phyloP scores from a whole-genome alignment of 805 yeast genomes.

The Diddensiella transvaalensis region DNA sequence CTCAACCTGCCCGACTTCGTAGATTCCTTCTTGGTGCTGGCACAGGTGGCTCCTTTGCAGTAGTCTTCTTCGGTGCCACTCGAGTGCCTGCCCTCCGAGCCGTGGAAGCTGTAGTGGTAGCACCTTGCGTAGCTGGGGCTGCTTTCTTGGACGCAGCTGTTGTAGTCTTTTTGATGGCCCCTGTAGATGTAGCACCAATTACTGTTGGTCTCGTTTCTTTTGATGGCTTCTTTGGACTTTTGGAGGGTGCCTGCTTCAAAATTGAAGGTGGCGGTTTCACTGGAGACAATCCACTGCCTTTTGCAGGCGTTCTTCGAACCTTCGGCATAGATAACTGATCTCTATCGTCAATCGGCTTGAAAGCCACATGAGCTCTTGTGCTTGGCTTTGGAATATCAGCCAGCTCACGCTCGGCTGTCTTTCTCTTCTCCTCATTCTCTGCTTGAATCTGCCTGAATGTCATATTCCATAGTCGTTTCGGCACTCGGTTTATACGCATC shows the following conservation, averaged over 20 bases:
- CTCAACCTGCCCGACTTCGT: not conserved
- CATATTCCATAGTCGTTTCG: conserved; percentile 45
- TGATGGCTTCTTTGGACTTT: not conserved
- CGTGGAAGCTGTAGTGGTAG: not conserved
- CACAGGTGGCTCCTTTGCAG: not conserved
- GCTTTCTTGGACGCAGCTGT: not conserved
- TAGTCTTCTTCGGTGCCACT: not conserved
- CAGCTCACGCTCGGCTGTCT: not conserved
- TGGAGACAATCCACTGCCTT: not conserved
- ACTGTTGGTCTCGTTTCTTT: not conserved
- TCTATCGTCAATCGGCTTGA: not conserved
- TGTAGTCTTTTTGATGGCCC: not conserved
- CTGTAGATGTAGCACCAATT: not conserved
- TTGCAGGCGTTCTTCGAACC: conserved; percentile 4
- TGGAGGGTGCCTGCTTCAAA: not conserved
- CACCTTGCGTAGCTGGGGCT: not conserved
- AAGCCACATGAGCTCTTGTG: not conserved
- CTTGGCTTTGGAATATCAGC: not conserved
- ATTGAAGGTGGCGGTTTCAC: not conserved
- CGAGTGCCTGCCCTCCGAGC: not conserved
- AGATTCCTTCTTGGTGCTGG: not conserved
- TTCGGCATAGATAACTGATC: not conserved
- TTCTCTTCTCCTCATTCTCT: not conserved
- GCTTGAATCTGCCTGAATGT: conserved; percentile 36
- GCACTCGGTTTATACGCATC: conserved; percentile 45